Conservation (phyloP, 345 rosid genomes). For the Gossypium mustelinum region DNA sequence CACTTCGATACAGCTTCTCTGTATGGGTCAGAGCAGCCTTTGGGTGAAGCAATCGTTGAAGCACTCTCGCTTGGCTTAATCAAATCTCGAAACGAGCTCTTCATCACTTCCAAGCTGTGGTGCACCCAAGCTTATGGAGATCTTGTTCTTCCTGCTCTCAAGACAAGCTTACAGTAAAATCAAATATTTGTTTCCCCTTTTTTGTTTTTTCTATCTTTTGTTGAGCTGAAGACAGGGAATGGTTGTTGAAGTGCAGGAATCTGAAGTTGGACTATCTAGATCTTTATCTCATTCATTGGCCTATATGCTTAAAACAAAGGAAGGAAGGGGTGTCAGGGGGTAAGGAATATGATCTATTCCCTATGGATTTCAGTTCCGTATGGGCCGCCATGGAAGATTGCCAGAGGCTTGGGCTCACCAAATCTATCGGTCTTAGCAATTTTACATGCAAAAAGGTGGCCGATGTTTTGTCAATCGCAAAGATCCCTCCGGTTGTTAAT, state of each 20-base stretch:
- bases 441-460: slow-evolving; percentile 65
- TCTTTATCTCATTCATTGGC: slow-evolving; percentile 59
- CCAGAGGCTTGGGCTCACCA: slow-evolving; percentile 39
- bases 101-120: slow-evolving; percentile 58
- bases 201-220: background rate
- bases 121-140: slow-evolving; percentile 51
- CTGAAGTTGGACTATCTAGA: slow-evolving; percentile 3
- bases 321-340: slow-evolving; percentile 24
- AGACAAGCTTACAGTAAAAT: slow-evolving; percentile 38
- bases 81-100: slow-evolving; percentile 46
- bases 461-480: slow-evolving; percentile 48
- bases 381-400: slow-evolving; percentile 64
- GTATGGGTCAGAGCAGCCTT: slow-evolving; percentile 36
- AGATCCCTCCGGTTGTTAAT: slow-evolving; percentile 67
- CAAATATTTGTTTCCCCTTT: background rate
- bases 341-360: slow-evolving; percentile 41
- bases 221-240: background rate
- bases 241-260: background rate
- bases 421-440: slow-evolving; percentile 74
- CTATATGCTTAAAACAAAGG: slow-evolving; percentile 59
- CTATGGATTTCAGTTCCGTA: slow-evolving; percentile 56
- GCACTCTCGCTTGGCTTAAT: slow-evolving; percentile 40
- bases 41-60: slow-evolving; percentile 45
- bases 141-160: slow-evolving; percentile 45
- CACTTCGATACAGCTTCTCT: slow-evolving; percentile 44